Evolutionary conservation across 2,329 filamentous ascomycete genomes (phyloP).

Genomic region (Venturia effusa): DNA sequence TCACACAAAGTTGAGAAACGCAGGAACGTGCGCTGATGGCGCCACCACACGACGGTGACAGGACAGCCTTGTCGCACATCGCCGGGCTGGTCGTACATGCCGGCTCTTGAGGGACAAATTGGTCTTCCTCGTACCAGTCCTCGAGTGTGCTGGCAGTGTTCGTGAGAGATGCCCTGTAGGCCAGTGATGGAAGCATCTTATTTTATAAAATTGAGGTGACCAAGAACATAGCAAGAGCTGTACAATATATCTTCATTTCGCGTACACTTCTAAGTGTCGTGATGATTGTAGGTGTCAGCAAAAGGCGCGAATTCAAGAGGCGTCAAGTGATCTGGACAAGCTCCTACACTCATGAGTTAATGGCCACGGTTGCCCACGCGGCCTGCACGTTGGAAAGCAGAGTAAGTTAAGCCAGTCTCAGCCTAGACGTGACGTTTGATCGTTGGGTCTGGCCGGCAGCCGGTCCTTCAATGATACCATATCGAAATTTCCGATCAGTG

Average conservation of each 20-base stretch:
- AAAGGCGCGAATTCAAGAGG: not conserved
- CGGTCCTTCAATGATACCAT: not conserved
- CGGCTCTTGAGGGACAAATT: not conserved
- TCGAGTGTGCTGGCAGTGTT: not conserved
- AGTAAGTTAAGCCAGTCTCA: not conserved
- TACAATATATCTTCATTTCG: no score
- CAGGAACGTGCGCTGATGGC: conserved; percentile 1
- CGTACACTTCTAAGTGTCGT: no score
- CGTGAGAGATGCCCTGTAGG: not conserved
- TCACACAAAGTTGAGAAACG: not conserved
- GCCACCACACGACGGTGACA: not conserved
- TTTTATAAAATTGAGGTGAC: not conserved
- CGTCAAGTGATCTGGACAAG: not conserved
- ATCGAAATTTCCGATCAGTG: not conserved
- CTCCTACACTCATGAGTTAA: not conserved
- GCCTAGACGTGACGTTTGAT: not conserved
- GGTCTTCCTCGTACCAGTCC: not conserved
- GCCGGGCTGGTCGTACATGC: not conserved
- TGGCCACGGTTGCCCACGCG: not conserved
- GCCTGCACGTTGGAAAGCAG: not conserved
- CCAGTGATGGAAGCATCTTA: not conserved
- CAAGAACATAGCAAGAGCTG: not conserved
- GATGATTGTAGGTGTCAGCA: no score
- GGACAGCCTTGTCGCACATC: not conserved
- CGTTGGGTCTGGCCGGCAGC: not conserved